A percentile compares a stretch with the other conserved stretches of the same genome.
Conservation (phyloP, 2,329 filamentous ascomycete species). For the Cercospora sojina region DNA sequence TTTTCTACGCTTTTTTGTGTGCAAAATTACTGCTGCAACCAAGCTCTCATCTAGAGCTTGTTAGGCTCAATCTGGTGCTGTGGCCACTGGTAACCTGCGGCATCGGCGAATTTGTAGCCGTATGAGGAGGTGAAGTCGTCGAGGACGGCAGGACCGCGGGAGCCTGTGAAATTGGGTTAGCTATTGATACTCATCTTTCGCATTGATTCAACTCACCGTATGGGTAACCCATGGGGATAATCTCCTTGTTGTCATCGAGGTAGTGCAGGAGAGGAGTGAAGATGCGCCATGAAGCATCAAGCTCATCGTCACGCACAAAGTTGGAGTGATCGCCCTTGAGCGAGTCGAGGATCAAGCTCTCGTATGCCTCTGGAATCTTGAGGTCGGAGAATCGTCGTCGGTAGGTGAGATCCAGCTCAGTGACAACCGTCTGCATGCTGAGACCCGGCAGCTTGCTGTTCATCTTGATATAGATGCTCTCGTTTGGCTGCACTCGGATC, state of each 20-base stretch:
- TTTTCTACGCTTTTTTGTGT: background rate
- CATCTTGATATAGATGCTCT: conserved; percentile 99
- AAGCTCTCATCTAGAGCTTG: conserved; percentile 64
- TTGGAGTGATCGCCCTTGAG: conserved; percentile 99
- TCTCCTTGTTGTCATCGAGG: conserved; percentile 98
- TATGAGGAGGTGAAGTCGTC: conserved; percentile 98
- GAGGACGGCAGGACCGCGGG: conserved; percentile 89
- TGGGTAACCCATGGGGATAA: conserved; percentile 98
- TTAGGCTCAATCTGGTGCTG: conserved; percentile 69
- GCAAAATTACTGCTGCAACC: background rate
- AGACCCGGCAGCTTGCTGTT: conserved; percentile 98
- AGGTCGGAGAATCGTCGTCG: conserved; percentile 96
- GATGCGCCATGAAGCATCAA: conserved; percentile 97
- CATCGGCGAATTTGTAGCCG: conserved; percentile 98
- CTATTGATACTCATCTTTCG: background rate
- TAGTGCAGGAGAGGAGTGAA: conserved; percentile 98
- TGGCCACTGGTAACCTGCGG: conserved; percentile 93
- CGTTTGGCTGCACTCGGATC: conserved; percentile 98
- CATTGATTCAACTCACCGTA: conserved; percentile 69
- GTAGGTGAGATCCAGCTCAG: conserved; percentile 97
- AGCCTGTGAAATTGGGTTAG: conserved; percentile 60
- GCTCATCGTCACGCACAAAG: conserved; percentile 95
- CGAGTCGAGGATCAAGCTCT: conserved; percentile 94
- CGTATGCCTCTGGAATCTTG: conserved; percentile 98
- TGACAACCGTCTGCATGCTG: conserved; percentile 99